Base-by-base conservation (phyloP, 176 grass and related monocot genomes). In the Carex littledalei region DNA sequence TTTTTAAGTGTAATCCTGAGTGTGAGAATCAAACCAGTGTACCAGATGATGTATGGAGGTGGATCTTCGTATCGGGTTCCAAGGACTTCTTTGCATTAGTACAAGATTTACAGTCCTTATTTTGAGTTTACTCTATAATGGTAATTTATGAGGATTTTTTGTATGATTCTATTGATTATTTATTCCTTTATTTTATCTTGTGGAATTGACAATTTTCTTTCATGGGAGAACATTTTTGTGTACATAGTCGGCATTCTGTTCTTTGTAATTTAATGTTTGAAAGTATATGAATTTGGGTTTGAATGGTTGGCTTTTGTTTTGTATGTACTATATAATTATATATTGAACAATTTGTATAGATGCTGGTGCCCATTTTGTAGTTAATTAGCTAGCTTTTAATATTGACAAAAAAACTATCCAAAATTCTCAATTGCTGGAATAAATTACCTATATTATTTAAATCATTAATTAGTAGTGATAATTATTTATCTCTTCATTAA, bases 11-110 rank as follows among this genome's bases (percentile, higher is more conserved):
- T 91, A 41, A 68, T 89, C 5, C 26, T 94, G 39, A 80, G 85
- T 1, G 63, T 88, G 59, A 87, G 89, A 69, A 94, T 94, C 73
- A 84, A 60, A 14, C 89, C 92, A 0, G 89, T 94, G n/a, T 94
- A 94, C 54, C 83, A 73, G 4, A 80, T 76, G 64, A 83, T 94
- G 2, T 94, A 94, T 57, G 65, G 87, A 4, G 34, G 87, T 59
- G 89, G 89, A 39, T 91, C 89, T 8, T 91, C 89, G 5, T 94
- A 84, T 32, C 50, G 83, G 78, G 26, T 81, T 55, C 87, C 87
- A 4, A 79, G 84, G 8, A 59, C 56, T 61, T 77, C 73, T 3
- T 63, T 80, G 79, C 85, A 89, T 72, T 90, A 85, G 37, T 43
- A 21, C 15, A n/a, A 21, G 35, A 47, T 41, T 47, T 47, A 20